These are phyloP conservation scores for Penicillium parvum DNA, from an alignment of 495 filamentous ascomycete genomes.

Conservation along the genomic window DNA sequence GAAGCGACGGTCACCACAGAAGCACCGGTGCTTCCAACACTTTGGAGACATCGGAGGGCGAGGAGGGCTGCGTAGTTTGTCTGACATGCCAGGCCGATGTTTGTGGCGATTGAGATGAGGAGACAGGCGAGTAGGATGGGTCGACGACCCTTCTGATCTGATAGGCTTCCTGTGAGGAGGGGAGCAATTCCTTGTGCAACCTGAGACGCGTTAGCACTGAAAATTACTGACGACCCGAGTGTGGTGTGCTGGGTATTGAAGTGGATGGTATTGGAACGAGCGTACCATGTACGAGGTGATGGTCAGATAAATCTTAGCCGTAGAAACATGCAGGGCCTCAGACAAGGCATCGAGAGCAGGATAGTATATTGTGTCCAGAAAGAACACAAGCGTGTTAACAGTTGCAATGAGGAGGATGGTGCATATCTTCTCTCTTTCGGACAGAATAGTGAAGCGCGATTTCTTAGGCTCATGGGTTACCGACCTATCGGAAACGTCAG, in stretches of 20 bases:
- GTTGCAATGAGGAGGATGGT: neutral
- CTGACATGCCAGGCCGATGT: conserved; percentile 1
- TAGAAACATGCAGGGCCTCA: conserved; percentile 21
- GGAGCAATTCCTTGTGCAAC: conserved; percentile 40
- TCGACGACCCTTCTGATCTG: conserved; percentile 36
- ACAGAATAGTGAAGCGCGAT: no score
- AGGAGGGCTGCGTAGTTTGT: neutral
- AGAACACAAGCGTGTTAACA: neutral
- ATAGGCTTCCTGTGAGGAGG: conserved; percentile 34
- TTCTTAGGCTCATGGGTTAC: no score
- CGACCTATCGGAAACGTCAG: no score
- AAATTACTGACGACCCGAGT: no score
- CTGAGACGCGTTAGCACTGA: no score
- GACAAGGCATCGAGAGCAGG: conserved; percentile 27
- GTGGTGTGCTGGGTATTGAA: no score
- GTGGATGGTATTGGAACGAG: no score
- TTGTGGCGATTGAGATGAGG: neutral
- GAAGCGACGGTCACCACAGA: conserved; percentile 27
- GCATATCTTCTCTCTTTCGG: neutral
- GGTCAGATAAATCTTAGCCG: conserved; percentile 32
- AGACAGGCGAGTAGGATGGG: conserved; percentile 29
- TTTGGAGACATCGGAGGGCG: conserved; percentile 4
- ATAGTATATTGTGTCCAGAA: neutral
- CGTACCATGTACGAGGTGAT: conserved; percentile 30
- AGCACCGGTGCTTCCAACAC: neutral